Evolutionary conservation across 257 asterid species (phyloP).

Genomic region (Fraxinus americana): DNA sequence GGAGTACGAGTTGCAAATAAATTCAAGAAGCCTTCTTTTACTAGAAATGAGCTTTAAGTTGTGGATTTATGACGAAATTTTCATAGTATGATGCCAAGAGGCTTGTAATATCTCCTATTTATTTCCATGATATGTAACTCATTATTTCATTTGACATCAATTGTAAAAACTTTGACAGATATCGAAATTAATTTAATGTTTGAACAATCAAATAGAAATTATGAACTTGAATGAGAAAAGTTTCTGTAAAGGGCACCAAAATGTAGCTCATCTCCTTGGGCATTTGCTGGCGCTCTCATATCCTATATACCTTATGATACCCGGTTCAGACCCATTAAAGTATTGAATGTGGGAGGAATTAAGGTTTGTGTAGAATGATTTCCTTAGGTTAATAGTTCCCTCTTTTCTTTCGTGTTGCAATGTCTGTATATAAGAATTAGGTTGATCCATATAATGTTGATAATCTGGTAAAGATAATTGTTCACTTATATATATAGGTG

Average conservation of each 20-base stretch:
- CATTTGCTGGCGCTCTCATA: too few relatives aligned
- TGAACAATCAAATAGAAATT: neutral
- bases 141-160: too few relatives aligned
- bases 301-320: too few relatives aligned
- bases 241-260: neutral
- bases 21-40: neutral
- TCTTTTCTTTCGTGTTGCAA: neutral
- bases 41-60: neutral
- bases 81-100: neutral
- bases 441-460: neutral
- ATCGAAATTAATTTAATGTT: too few relatives aligned
- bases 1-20: neutral
- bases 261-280: neutral
- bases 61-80: neutral
- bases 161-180: neutral
- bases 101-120: neutral
- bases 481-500: neutral
- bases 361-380: neutral
- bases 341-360: neutral
- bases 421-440: neutral
- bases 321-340: neutral
- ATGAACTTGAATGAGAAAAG: neutral
- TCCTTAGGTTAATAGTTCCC: too few relatives aligned
- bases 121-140: neutral
- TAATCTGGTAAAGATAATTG: neutral